phyloP scores from a whole-genome alignment of 257 asterid genomes.

The Plantago elongata region DNA sequence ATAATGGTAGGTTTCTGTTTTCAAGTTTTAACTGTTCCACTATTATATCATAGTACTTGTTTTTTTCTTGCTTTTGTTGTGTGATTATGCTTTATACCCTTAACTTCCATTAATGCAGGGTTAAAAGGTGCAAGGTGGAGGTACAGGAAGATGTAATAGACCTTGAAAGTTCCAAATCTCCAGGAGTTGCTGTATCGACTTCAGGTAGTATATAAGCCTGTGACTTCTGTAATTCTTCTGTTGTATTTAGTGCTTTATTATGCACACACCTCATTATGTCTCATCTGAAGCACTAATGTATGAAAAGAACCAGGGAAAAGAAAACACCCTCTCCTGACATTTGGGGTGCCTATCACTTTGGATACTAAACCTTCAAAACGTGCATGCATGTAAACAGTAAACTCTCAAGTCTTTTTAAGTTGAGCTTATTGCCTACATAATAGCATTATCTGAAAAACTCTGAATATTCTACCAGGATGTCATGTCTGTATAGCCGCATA shows the following conservation, averaged over 20 bases:
- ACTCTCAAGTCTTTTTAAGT: not conserved
- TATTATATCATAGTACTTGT: slow-evolving; percentile 6
- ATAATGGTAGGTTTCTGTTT: no score
- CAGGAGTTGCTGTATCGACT: slow-evolving; percentile 31
- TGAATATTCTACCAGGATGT: not conserved
- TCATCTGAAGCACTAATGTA: not conserved
- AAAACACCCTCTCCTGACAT: not conserved
- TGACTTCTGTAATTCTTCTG: slow-evolving; percentile 9
- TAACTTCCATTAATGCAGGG: slow-evolving; percentile 34
- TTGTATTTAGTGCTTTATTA: slow-evolving; percentile 3
- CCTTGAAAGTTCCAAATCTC: slow-evolving; percentile 34
- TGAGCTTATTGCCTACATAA: not conserved
- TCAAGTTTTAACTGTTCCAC: not conserved
- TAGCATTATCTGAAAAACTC: not conserved
- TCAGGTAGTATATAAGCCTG: slow-evolving; percentile 27
- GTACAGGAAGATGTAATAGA: slow-evolving; percentile 22
- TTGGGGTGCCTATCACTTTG: not conserved
- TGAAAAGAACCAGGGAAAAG: not conserved
- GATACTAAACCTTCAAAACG: not conserved
- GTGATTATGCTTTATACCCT: slow-evolving; percentile 1
- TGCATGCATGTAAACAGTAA: not conserved
- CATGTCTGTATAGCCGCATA: no score
- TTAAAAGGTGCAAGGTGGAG: slow-evolving; percentile 72
- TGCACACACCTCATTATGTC: not conserved
- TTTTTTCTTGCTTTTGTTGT: not conserved